These are phyloP conservation scores for Debaryomyces subglobosus DNA, from an alignment of 1,139 yeast species.

Conservation along the genomic window DNA sequence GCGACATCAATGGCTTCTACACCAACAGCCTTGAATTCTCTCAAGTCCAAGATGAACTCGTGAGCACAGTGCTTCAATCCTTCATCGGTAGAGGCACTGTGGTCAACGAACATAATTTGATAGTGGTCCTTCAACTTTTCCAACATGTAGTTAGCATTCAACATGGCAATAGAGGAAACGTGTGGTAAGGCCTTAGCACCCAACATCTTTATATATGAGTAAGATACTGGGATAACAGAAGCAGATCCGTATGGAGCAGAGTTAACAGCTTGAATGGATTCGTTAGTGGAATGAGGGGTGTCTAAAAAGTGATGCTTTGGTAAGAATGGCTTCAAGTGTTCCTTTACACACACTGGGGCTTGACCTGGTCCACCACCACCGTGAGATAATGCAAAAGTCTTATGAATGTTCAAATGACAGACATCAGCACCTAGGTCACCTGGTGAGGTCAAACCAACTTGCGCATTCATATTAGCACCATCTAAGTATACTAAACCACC, in stretches of 20 bases:
- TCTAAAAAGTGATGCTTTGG: slow-evolving; percentile 73
- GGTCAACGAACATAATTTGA: slow-evolving; percentile 73
- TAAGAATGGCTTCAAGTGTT: slow-evolving; percentile 78
- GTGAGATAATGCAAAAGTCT: slow-evolving; percentile 96
- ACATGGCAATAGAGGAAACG: slow-evolving; percentile 85
- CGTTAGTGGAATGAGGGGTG: slow-evolving; percentile 56
- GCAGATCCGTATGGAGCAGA: slow-evolving; percentile 98
- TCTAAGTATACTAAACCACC: slow-evolving; percentile 98
- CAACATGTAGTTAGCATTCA: slow-evolving; percentile 96
- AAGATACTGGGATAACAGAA: slow-evolving; percentile 87
- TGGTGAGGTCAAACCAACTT: slow-evolving; percentile 95
- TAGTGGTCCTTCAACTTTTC: slow-evolving; percentile 69
- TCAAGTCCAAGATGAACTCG: slow-evolving; percentile 89
- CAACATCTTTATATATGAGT: slow-evolving; percentile 92
- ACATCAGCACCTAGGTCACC: slow-evolving; percentile 99
- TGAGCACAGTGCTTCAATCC: slow-evolving; percentile 87
- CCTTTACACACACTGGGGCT: slow-evolving; percentile 94
- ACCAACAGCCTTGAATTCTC: slow-evolving; percentile 80
- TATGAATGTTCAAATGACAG: slow-evolving; percentile 94
- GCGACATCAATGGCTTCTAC: slow-evolving; percentile 96
- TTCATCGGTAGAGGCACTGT: slow-evolving; percentile 43
- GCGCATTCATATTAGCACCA: slow-evolving; percentile 99
- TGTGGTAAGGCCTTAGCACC: slow-evolving; percentile 84
- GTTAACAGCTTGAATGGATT: slow-evolving; percentile 75
- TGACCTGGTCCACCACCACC: slow-evolving; percentile 99